Evolutionary conservation across 176 grass and related monocot genomes (phyloP), one percentile per base, ranked within the genome.

Genomic region (Musa beccarii): DNA sequence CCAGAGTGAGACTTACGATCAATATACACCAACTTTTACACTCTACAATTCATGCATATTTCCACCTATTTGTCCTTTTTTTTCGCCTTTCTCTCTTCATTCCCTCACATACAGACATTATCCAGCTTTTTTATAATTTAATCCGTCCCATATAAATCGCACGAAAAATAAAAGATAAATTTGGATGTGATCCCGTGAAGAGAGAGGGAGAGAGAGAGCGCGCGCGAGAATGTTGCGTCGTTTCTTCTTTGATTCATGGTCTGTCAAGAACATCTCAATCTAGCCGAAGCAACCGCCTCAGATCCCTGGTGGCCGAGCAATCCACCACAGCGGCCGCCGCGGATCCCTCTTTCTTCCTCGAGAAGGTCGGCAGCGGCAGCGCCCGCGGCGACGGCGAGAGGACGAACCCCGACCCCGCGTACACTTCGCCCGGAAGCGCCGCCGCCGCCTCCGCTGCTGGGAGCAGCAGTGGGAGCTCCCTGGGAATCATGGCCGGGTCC

Each of bases 211-310:
- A 20, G 28, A 25, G 3, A 10, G 10, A 26, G 22, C 1, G 9
- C 5, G 11, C 15, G 6, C 49, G 43, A 68, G 29, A 19, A n/a
- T 49, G 7, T 69, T 49, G 7, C 29, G 43, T 15, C 16, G 1
- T 49, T 17, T 50, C 55, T 16, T 59, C 55, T 16, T 59, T 59
- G 55, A 59, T 59, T 59, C 55, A 14, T 16, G 12, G 5, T 14
- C 55, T 61, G 34, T 57, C 74, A 69, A 21, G 2, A 28, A 3
- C 86, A 89, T 89, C 77, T 78, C 83, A 85, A 29, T 83, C 77
- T 52, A 91, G 72, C 23, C 83, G 82, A 54, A 91, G 82, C 57
- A 91, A 80, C 50, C 85, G 89, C 80, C 89, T 80, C 77, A 91
- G 79, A 68, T 83, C 82, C 76, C 80, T 75, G 49, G 85, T 87